phyloP scores from a whole-genome alignment of 345 rosid genomes.

The Eucalyptus globulus region DNA sequence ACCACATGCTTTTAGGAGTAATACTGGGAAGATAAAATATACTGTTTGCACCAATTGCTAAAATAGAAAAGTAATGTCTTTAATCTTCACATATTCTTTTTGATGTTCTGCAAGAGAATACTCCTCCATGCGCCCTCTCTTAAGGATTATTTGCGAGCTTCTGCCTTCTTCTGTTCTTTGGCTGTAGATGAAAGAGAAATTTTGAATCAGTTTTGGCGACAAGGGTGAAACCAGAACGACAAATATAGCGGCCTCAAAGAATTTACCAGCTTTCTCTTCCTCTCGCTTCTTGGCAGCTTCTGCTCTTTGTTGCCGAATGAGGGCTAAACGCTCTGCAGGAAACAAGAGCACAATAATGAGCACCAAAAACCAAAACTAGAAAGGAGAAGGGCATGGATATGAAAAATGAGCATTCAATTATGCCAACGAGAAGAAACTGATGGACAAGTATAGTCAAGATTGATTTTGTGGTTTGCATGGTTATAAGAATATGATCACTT shows the following conservation, averaged over 20 bases:
- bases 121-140: background rate
- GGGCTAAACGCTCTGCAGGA: background rate
- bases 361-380: background rate
- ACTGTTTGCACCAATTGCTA: background rate
- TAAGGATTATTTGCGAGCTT: conserved; percentile 40
- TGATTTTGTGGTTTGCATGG: background rate
- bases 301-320: background rate
- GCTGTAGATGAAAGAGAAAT: conserved; percentile 12
- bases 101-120: background rate
- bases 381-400: background rate
- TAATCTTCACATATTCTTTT: background rate
- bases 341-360: background rate
- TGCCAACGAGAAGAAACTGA: background rate
- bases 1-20: background rate
- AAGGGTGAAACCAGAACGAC: background rate
- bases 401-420: background rate
- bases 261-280: background rate
- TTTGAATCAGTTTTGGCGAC: background rate
- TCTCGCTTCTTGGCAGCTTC: background rate
- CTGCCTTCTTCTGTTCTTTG: conserved; percentile 52
- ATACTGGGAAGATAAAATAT: background rate
- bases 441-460: background rate
- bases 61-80: background rate
- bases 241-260: background rate
- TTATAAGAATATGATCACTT: background rate